A percentile compares a stretch with the other conserved stretches of the same genome.
These are phyloP conservation scores for Lepidium africanum DNA, from an alignment of 345 rosid genomes.

Conservation along the genomic window DNA sequence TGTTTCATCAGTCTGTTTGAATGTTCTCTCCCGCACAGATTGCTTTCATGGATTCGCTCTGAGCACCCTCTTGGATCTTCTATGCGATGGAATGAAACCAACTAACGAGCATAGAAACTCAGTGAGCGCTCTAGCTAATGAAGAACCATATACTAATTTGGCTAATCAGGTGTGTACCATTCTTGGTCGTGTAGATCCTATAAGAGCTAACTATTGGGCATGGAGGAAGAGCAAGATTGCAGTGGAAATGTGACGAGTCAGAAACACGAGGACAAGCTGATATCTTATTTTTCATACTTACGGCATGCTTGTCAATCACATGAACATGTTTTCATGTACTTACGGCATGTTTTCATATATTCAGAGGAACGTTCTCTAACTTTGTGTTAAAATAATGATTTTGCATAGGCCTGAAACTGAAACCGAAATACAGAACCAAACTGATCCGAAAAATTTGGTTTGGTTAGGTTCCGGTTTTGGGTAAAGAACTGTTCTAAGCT, in stretches of 20 bases:
- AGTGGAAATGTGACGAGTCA: not conserved
- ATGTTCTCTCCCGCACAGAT: conserved; percentile 38
- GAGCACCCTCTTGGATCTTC: conserved; percentile 73
- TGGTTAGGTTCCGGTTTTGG: too few relatives aligned
- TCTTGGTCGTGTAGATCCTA: conserved; percentile 52
- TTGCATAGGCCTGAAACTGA: too few relatives aligned
- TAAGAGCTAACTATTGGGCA: conserved; percentile 72
- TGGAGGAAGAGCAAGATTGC: conserved; percentile 67
- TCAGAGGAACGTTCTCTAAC: too few relatives aligned
- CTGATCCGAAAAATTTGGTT: too few relatives aligned
- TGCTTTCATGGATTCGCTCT: conserved; percentile 50
- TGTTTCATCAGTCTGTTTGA: conserved; percentile 58
- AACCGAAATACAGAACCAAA: too few relatives aligned
- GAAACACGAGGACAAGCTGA: not conserved
- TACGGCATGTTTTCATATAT: too few relatives aligned
- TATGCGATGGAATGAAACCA: conserved; percentile 55
- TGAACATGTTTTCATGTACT: conserved; percentile 3
- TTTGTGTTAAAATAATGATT: too few relatives aligned
- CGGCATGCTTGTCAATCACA: not conserved
- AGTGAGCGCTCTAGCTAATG: conserved; percentile 37
- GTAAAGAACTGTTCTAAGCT: too few relatives aligned
- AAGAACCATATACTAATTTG: conserved; percentile 36
- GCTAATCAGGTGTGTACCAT: conserved; percentile 48
- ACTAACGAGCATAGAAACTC: conserved; percentile 52
- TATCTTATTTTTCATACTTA: not conserved